phyloP scores from a whole-genome alignment of 2,329 filamentous ascomycete genomes.

The Ceratocystis cacaofunesta region DNA sequence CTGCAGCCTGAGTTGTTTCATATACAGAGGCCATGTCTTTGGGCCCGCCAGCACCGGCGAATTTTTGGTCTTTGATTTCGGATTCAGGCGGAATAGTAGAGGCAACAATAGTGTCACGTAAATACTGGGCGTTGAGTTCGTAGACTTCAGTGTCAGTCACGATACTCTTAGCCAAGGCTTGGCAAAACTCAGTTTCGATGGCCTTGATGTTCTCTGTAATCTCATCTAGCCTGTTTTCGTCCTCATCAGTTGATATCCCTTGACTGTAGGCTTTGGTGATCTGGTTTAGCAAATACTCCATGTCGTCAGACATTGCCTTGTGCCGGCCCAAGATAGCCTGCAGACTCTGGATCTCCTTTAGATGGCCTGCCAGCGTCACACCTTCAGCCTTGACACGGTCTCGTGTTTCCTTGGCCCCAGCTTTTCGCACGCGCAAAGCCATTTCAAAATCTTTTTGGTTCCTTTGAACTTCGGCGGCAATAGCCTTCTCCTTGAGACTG shows the following conservation, averaged over 20 bases:
- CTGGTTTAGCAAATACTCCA: conserved; percentile 32
- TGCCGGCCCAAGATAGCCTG: conserved; percentile 30
- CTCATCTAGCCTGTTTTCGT: conserved; percentile 36
- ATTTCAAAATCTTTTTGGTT: conserved; percentile 35
- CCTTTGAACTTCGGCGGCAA: conserved; percentile 31
- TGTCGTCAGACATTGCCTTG: conserved; percentile 28
- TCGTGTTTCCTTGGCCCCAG: conserved; percentile 29
- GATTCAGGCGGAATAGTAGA: conserved; percentile 9
- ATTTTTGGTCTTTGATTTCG: not conserved
- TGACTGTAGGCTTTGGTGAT: conserved; percentile 38
- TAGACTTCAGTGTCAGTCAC: conserved; percentile 7
- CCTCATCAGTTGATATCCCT: conserved; percentile 36
- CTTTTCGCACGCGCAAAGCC: conserved; percentile 32
- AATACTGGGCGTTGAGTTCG: conserved; percentile 7
- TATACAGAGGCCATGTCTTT: not conserved
- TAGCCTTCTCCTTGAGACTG: conserved; percentile 24
- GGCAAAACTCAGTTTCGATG: conserved; percentile 10
- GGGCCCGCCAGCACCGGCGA: not conserved
- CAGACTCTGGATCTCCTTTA: conserved; percentile 30
- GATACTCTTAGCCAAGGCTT: conserved; percentile 4
- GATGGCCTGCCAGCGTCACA: conserved; percentile 32
- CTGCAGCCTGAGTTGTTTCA: not conserved
- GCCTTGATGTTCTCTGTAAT: conserved; percentile 29
- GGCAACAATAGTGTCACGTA: not conserved
- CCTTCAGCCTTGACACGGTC: conserved; percentile 36